phyloP scores from a whole-genome alignment of 2,329 filamentous ascomycete species.

The Colletotrichum agaves region DNA sequence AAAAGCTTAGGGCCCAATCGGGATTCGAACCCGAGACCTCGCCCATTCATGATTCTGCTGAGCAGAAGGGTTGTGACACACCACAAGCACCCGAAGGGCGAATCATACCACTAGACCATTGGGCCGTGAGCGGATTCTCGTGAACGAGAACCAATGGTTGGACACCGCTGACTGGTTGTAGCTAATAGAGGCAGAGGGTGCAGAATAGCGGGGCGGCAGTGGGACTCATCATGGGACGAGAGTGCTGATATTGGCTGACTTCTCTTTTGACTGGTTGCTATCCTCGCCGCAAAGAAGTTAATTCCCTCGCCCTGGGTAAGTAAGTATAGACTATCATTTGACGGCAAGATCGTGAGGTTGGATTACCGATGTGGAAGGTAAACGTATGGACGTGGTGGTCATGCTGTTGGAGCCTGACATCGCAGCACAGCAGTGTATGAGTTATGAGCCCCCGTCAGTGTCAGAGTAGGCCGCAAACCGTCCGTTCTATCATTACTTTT shows the following conservation, averaged over 20 bases:
- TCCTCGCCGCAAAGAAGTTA: too few species aligned
- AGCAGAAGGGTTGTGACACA: slow-evolving; percentile 9
- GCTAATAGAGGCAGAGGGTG: neutral
- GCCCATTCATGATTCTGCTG: slow-evolving; percentile 8
- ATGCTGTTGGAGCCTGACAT: too few species aligned
- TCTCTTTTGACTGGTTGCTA: neutral
- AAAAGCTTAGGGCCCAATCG: slow-evolving; percentile 29
- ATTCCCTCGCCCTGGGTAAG: too few species aligned
- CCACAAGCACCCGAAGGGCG: slow-evolving; percentile 28
- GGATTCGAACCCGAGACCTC: slow-evolving; percentile 29
- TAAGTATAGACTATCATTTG: too few species aligned
- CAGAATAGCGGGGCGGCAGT: neutral
- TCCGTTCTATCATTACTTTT: too few species aligned
- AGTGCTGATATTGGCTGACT: neutral
- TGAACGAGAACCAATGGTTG: slow-evolving; percentile 10
- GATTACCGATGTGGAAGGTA: too few species aligned
- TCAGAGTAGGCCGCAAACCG: too few species aligned
- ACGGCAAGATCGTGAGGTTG: too few species aligned
- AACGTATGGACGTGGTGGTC: too few species aligned
- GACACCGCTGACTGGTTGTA: neutral
- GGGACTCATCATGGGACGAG: neutral
- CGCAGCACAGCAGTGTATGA: too few species aligned
- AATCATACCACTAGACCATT: slow-evolving; percentile 34
- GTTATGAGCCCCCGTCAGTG: too few species aligned
- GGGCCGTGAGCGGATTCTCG: slow-evolving; percentile 10